Conservation (phyloP, 306 rosid genomes). For the Acacia acuminata region DNA sequence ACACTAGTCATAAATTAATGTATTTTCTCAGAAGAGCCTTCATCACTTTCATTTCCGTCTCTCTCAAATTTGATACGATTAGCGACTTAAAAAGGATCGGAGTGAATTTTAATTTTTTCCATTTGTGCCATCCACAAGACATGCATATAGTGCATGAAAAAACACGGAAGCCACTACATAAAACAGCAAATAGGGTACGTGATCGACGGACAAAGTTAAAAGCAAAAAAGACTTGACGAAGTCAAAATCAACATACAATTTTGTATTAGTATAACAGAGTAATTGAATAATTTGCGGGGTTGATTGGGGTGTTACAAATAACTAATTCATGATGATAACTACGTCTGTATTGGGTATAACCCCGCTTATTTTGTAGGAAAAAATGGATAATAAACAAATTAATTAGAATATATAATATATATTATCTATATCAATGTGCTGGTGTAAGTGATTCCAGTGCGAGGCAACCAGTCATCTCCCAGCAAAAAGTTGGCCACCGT, state of each 20-base stretch:
- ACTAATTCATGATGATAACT: not conserved
- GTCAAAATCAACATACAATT: not conserved
- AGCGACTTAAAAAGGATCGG: not conserved
- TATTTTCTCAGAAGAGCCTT: not conserved
- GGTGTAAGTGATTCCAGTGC: constrained; percentile 66
- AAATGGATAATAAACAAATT: constrained; percentile 9
- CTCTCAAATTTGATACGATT: not conserved
- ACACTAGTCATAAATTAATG: not conserved
- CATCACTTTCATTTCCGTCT: not conserved
- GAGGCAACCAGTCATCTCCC: constrained; percentile 78
- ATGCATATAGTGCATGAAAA: not conserved
- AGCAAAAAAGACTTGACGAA: not conserved
- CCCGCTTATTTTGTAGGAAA: not conserved
- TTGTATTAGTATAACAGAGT: not conserved
- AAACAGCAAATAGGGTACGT: not conserved
- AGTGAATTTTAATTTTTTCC: not conserved
- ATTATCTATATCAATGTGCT: constrained; percentile 28
- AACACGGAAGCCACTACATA: not conserved
- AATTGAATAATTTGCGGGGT: not conserved
- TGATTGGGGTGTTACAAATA: not conserved
- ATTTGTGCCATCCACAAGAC: not conserved
- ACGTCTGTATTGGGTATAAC: not conserved
- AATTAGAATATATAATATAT: not conserved
- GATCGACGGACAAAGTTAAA: not conserved
- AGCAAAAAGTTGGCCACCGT: constrained; percentile 67